Base-by-base conservation (phyloP, 306 rosid species). In the Lathyrus tuberosus region DNA sequence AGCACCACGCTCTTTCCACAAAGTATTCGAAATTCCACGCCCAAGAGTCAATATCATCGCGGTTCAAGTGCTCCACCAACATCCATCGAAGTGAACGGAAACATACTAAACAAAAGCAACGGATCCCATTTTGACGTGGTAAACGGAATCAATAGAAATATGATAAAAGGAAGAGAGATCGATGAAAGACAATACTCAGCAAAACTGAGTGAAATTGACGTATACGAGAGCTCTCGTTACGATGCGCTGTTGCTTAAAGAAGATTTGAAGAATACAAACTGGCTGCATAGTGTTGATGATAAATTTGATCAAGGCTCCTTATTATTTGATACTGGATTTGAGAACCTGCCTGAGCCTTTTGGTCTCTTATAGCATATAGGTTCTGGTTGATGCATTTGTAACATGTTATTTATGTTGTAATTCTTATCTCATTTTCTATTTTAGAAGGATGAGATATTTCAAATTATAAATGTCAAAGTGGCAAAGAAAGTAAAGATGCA, bases 1-100 rank as follows among this genome's bases (percentile, higher is more conserved):
- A 87, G 84, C 79, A 85, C 93, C 56, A 86, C 97, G 44, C 88
- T 88, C 42, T 94, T 90, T 69, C 99, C 99, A 43, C 99, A 94
- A 67, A 94, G 97, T 80, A 77, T 94, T 40, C 80, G 96, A 70
- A 70, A 80, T 16, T 82, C 90, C 73, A 60, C 82, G 49, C 74
- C 89, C 16, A 91, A 82, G 83, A 67, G 70, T 64, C 97, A 89
- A 46, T 77, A 91, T 56, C 67, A 69, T 37, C 87, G 91, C 2
- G 64, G 77, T 17, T 63, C 75, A 12, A 87, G 79, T 63, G 78
- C 84, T 51, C 79, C 84, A 3, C 79, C 84, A 3, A 74, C 86
- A 3, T 72, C 88, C 11, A 51, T 74, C 20, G 73, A 72, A 67
- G 62, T 11, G 54, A 89, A 85, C 64, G 85, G 84, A 65, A 75